These are phyloP conservation scores for Rhodamnia argentea DNA, from an alignment of 345 rosid species.

Conservation along the genomic window DNA sequence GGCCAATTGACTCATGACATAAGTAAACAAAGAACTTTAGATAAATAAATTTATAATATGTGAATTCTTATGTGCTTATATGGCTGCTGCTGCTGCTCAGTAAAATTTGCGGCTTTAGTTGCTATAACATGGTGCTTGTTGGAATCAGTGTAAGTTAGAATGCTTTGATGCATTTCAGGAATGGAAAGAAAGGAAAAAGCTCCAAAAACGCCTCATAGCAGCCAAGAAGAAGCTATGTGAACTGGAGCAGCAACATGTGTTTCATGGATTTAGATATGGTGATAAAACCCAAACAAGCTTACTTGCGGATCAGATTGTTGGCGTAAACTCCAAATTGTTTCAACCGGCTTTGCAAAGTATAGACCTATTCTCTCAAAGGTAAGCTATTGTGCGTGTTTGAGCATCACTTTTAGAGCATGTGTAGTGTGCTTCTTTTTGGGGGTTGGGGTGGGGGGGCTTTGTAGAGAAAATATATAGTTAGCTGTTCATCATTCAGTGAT, in stretches of 20 bases:
- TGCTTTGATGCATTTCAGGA: constrained; percentile 36
- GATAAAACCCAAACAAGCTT: constrained; percentile 57
- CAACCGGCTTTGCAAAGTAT: constrained; percentile 62
- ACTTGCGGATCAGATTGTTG: constrained; percentile 61
- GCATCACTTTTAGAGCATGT: background rate
- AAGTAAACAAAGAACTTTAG: background rate
- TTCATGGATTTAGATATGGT: constrained; percentile 71
- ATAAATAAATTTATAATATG: background rate
- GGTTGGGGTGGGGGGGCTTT: too few relatives aligned
- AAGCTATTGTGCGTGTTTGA: background rate
- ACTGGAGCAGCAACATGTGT: constrained; percentile 79
- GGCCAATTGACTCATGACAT: background rate
- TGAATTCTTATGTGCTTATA: background rate
- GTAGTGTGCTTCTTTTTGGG: background rate
- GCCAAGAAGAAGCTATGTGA: constrained; percentile 80
- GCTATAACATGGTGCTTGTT: background rate
- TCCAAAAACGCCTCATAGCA: constrained; percentile 64
- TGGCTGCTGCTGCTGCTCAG: background rate
- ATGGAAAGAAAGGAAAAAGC: constrained; percentile 82
- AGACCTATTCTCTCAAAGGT: constrained; percentile 49
- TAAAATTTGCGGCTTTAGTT: background rate
- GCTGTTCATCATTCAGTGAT: background rate
- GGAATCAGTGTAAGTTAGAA: background rate
- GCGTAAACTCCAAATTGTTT: constrained; percentile 62
- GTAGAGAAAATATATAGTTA: background rate